Base-by-base conservation (phyloP, 495 filamentous ascomycete species). In the Neurospora pannonica region DNA sequence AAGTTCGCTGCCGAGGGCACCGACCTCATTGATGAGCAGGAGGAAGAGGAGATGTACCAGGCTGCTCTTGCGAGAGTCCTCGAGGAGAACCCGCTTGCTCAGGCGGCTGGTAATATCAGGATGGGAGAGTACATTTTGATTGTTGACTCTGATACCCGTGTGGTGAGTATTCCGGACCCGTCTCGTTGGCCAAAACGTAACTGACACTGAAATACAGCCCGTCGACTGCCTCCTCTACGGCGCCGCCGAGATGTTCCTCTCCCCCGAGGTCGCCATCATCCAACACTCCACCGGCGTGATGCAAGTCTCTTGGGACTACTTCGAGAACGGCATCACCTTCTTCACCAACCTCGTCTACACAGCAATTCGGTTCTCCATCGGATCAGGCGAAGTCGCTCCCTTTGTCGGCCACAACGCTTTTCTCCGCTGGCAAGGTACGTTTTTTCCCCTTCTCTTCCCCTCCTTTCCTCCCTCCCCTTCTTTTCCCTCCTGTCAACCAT, bases 341-440 rank as follows among this genome's bases (percentile, higher is more conserved):
- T 94, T 94, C 83, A 94, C 92, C 67, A 90, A 93, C 78, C 84
- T 94, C 5, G 89, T 94, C 76, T 94, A 93, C 79, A 91, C 86
- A 15, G 89, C 90, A 70, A 94, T 94, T 76, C 83, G 86, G 36
- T 94, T 89, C 80, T 89, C 91, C 48, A 90, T 93, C 73, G 85
- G 90, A 5, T 92, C 92, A 78, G 92, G 92, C 34, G 92, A 94
- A 79, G 90, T 93, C 71, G 91, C 92, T 15, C 92, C 92, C 24
- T 90, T 90, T 73, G 89, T 90, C 72, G 89, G 89, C 21, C 91
- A 93, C 81, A 94, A 94, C 77, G 92, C 92, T 67, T 86, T 93
- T 72, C 85, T 94, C 36, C 86, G 92, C 67, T 94, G 92, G 92
- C 73, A 75, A 71, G 73, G 73, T 75, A 24, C 24, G 46, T n/a